These are phyloP conservation scores for Hypericum perforatum DNA, from an alignment of 345 rosid species.

Conservation along the genomic window DNA sequence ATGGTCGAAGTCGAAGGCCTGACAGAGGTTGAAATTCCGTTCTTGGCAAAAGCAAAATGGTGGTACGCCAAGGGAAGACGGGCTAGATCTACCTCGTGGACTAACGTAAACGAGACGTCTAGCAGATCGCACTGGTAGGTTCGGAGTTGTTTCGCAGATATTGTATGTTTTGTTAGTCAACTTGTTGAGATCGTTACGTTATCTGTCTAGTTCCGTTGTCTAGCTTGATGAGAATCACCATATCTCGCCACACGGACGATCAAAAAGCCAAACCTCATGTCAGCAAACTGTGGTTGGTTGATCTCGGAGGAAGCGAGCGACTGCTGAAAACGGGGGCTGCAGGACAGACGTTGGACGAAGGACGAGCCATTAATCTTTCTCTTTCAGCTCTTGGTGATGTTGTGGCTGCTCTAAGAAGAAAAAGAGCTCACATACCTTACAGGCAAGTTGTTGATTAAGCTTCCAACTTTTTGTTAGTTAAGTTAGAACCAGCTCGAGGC, in stretches of 20 bases:
- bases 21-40: conserved; percentile 59
- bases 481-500: conserved; percentile 8
- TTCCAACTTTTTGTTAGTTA: background rate
- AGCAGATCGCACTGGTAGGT: conserved; percentile 96
- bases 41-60: conserved; percentile 55
- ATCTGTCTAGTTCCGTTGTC: conserved; percentile 49
- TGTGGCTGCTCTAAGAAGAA: conserved; percentile 79
- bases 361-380: conserved; percentile 82
- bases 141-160: conserved; percentile 11
- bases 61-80: conserved; percentile 76
- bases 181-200: conserved; percentile 36
- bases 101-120: conserved; percentile 76
- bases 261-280: conserved; percentile 45
- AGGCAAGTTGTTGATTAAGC: conserved; percentile 44
- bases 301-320: conserved; percentile 96
- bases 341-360: conserved; percentile 83
- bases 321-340: conserved; percentile 71
- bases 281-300: conserved; percentile 95
- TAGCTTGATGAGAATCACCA: conserved; percentile 80
- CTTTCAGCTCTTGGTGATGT: conserved; percentile 95
- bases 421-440: conserved; percentile 84
- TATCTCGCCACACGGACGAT: conserved; percentile 45
- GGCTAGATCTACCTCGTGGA: conserved; percentile 70
- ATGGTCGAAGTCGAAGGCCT: conserved; percentile 69
- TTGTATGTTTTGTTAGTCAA: conserved; percentile 10